These are phyloP conservation scores for Cladosporium austrohemisphaericum DNA, from an alignment of 2,329 filamentous ascomycete genomes.

Conservation along the genomic window DNA sequence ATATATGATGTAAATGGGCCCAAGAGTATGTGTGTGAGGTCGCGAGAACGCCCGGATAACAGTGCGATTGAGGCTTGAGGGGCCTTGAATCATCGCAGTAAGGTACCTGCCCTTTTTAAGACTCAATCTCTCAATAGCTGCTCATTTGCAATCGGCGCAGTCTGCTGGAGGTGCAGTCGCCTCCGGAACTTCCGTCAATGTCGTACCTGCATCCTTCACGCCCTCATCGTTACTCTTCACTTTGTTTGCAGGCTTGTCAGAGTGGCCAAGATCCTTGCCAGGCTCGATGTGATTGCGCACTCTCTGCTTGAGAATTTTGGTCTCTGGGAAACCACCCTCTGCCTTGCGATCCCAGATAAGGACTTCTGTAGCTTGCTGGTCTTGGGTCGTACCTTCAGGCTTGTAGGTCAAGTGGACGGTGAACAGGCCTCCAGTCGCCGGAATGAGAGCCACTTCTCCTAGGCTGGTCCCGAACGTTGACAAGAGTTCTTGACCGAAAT, in stretches of 20 bases:
- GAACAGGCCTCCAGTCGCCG: constrained; percentile 80
- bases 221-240: constrained; percentile 3
- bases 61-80: no score
- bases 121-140: not conserved
- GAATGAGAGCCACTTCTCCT: constrained; percentile 83
- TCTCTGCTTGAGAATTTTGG: constrained; percentile 81
- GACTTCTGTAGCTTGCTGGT: constrained; percentile 39
- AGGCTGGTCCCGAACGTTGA: constrained; percentile 83
- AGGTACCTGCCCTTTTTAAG: not conserved
- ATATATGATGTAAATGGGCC: no score
- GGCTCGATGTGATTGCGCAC: constrained; percentile 82
- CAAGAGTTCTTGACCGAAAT: constrained; percentile 93
- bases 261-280: constrained; percentile 71
- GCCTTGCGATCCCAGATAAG: constrained; percentile 82
- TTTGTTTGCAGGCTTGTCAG: constrained; percentile 37
- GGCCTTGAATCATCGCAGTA: not conserved
- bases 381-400: constrained; percentile 5
- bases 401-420: constrained; percentile 60
- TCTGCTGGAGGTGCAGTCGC: not conserved
- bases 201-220: no score
- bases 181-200: no score
- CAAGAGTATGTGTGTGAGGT: no score
- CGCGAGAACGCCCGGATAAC: no score
- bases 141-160: constrained; percentile 1
- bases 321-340: constrained; percentile 90